Evolutionary conservation across 108 stramenopile genomes (phyloP).

Genomic region (Nannochloropsis salina): DNA sequence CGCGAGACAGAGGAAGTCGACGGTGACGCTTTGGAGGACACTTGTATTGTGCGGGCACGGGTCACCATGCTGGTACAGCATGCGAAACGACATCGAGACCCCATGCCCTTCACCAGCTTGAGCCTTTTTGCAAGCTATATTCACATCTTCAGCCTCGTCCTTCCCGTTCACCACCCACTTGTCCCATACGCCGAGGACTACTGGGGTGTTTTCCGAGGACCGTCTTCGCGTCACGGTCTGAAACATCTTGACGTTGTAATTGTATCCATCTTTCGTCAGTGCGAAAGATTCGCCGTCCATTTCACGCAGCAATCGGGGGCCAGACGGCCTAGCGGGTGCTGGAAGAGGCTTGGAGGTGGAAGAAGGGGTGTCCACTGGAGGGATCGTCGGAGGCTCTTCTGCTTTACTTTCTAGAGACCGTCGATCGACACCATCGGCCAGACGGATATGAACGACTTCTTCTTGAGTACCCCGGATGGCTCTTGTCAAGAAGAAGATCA

Average conservation of each 20-base stretch:
- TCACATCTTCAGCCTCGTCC: neutral
- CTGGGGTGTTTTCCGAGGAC: neutral
- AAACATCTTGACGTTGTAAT: neutral
- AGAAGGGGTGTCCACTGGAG: neutral
- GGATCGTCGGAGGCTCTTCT: neutral
- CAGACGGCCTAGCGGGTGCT: neutral
- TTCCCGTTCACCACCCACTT: neutral
- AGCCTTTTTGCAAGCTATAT: neutral
- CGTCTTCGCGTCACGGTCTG: neutral
- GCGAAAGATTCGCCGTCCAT: neutral
- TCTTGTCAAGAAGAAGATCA: neutral
- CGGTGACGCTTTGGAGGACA: neutral
- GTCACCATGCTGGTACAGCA: neutral
- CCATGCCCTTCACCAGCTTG: neutral
- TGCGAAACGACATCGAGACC: neutral
- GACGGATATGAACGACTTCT: neutral
- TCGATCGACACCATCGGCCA: slow-evolving; percentile 12
- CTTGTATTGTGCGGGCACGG: neutral
- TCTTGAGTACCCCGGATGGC: neutral
- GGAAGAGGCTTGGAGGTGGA: neutral
- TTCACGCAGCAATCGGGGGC: slow-evolving; percentile 3
- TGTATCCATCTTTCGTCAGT: neutral
- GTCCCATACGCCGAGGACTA: neutral
- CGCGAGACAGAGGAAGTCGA: neutral
- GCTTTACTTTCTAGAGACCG: neutral